Conservation (phyloP, 148 eudicot genomes). For the Chenopodium berlandieri region DNA sequence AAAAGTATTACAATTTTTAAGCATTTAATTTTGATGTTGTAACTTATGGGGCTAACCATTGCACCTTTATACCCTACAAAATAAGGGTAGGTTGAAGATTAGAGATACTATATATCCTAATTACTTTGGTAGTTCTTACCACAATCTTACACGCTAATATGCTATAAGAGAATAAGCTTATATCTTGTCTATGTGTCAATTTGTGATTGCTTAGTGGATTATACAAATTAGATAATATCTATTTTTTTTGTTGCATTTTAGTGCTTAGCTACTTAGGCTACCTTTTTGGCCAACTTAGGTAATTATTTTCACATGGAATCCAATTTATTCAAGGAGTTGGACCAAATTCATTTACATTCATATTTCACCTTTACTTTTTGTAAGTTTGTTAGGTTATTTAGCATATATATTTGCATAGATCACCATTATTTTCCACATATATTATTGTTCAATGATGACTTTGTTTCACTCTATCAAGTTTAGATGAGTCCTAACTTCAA, state of each 20-base stretch:
- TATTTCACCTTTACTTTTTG: no score
- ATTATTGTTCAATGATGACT: no score
- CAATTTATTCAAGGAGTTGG: constrained; percentile 13
- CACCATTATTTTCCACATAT: no score
- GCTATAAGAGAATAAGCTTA: neutral
- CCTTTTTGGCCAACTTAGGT: neutral
- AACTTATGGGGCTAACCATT: neutral
- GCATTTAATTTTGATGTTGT: neutral
- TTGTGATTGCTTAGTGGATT: neutral
- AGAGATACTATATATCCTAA: neutral
- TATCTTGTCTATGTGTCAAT: neutral
- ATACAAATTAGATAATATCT: neutral
- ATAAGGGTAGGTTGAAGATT: neutral
- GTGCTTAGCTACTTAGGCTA: neutral
- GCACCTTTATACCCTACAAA: neutral
- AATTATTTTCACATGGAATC: constrained; percentile 21
- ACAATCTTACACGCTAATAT: no score
- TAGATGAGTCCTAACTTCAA: no score
- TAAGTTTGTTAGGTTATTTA: no score
- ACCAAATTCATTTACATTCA: constrained; percentile 13
- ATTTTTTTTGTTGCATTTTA: neutral
- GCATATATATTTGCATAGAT: no score
- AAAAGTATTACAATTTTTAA: neutral
- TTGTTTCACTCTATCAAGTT: no score
- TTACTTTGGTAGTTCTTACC: no score